phyloP scores from a whole-genome alignment of 306 rosid genomes.

The Begonia loranthoides region DNA sequence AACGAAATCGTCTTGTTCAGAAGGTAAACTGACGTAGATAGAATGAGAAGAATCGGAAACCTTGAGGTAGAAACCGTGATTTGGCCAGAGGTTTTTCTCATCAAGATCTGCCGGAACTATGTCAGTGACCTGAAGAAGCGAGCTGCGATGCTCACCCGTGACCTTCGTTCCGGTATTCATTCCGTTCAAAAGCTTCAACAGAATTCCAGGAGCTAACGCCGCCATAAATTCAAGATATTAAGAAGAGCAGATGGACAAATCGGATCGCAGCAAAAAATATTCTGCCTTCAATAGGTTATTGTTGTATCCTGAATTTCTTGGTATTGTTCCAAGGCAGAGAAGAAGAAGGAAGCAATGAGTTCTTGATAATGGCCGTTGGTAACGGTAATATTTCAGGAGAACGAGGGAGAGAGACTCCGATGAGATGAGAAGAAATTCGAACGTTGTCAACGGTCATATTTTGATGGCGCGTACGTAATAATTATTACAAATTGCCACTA shows the following conservation, averaged over 20 bases:
- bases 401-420: conserved; percentile 5
- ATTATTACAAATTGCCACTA: too few relatives aligned
- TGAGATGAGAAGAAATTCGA: conserved; percentile 17
- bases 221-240: conserved; percentile 31
- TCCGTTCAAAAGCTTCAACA: conserved; percentile 62
- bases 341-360: background rate
- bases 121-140: conserved; percentile 78
- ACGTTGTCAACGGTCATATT: conserved; percentile 60
- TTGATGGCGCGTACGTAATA: conserved; percentile 3
- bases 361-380: conserved; percentile 23
- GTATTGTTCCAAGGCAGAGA: background rate
- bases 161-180: conserved; percentile 53
- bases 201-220: conserved; percentile 71
- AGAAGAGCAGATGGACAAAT: conserved; percentile 1
- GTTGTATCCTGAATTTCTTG: background rate
- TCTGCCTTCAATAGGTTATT: background rate
- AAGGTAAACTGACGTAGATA: conserved; percentile 60
- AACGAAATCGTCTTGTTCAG: conserved; percentile 69
- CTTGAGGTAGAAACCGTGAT: conserved; percentile 75
- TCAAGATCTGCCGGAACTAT: conserved; percentile 88
- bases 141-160: conserved; percentile 68
- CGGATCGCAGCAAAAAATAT: background rate
- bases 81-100: conserved; percentile 60
- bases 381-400: conserved; percentile 27
- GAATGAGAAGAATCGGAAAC: conserved; percentile 86